A percentile compares a stretch with the other conserved stretches of the same genome.
These are phyloP conservation scores for Zizania palustris DNA, from an alignment of 202 grass and related monocot species.

Conservation along the genomic window DNA sequence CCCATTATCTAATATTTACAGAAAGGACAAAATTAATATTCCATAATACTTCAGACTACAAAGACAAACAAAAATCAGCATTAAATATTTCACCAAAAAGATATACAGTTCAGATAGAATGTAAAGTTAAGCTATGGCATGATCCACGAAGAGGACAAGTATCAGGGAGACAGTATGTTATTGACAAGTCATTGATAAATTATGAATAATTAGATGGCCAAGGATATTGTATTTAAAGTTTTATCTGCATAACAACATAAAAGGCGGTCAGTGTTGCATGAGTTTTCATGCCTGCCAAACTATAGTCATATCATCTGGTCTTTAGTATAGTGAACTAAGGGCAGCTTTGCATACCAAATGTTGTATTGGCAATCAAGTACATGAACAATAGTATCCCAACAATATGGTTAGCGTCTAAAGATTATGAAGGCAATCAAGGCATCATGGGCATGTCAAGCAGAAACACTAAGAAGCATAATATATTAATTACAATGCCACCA, in stretches of 20 bases:
- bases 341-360: not conserved
- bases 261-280: not conserved
- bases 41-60: constrained; percentile 99
- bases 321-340: not conserved
- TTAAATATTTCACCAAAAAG: not conserved
- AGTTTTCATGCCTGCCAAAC: not conserved
- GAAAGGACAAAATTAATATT: too few species aligned
- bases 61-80: constrained; percentile 40
- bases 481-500: not conserved
- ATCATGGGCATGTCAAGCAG: not conserved
- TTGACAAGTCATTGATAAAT: not conserved
- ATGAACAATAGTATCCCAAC: constrained; percentile 4
- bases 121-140: not conserved
- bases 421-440: not conserved
- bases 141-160: not conserved
- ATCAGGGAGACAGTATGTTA: not conserved
- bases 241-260: constrained; percentile 7
- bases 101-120: not conserved
- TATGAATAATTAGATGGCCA: constrained; percentile 1
- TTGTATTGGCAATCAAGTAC: not conserved
- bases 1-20: too few species aligned
- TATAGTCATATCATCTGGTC: not conserved
- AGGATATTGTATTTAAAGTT: not conserved
- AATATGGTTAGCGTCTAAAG: constrained; percentile 22
- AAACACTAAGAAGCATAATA: not conserved